These are phyloP conservation scores for Polyplosphaeria fusca DNA, from an alignment of 495 filamentous ascomycete species.

Conservation along the genomic window DNA sequence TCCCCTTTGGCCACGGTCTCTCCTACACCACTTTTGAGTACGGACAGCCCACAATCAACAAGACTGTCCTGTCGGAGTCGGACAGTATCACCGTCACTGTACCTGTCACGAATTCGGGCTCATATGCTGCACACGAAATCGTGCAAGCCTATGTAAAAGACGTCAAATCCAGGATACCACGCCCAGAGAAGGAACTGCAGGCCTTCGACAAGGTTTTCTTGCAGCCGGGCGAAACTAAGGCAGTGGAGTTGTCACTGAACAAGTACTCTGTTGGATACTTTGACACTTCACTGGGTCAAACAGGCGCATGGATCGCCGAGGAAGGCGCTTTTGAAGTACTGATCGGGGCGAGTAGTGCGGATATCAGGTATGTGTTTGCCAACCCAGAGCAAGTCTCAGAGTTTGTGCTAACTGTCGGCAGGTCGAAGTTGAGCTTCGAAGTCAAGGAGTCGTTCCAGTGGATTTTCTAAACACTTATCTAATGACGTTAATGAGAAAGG, in stretches of 20 bases:
- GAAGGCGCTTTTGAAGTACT: conserved; percentile 65
- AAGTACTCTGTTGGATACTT: conserved; percentile 77
- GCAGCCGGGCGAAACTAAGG: conserved; percentile 56
- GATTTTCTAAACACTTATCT: conserved; percentile 30
- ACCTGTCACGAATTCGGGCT: conserved; percentile 56
- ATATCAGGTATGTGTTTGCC: conserved; percentile 42
- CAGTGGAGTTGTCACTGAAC: conserved; percentile 56
- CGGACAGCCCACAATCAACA: conserved; percentile 61
- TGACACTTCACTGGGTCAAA: conserved; percentile 58
- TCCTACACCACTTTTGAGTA: conserved; percentile 61
- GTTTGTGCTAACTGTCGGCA: conserved; percentile 14
- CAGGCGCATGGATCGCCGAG: conserved; percentile 68
- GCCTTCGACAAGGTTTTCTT: conserved; percentile 67
- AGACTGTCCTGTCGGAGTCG: conserved; percentile 52
- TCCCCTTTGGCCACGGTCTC: conserved; percentile 80
- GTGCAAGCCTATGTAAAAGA: conserved; percentile 65
- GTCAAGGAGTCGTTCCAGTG: conserved; percentile 34
- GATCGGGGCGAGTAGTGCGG: conserved; percentile 47
- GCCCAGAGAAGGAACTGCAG: conserved; percentile 62
- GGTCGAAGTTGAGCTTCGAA: conserved; percentile 26
- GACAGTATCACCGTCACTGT: conserved; percentile 53
- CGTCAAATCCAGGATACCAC: conserved; percentile 57
- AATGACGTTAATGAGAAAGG: too few species aligned
- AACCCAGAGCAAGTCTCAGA: not conserved
- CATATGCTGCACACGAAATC: conserved; percentile 60